Percentiles rank a stretch among this genome's conserved stretches.
Evolutionary conservation across 2,329 filamentous ascomycete genomes (phyloP).

Genomic region (Colletotrichum eremochloae): DNA sequence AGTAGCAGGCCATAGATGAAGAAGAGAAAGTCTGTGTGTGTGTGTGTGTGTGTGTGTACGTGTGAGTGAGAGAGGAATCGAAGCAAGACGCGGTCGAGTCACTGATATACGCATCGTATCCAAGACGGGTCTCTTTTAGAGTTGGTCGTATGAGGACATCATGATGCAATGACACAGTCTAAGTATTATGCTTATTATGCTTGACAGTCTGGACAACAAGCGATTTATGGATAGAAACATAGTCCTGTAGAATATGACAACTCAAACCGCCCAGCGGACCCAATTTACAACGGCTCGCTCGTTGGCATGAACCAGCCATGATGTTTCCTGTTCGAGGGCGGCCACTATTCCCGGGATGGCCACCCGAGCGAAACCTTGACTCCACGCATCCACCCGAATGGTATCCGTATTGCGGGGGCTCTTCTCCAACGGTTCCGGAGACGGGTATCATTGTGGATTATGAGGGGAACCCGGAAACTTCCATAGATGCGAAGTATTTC

Average conservation of each 20-base stretch:
- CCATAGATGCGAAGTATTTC: conserved; percentile 34
- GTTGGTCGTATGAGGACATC: too few species aligned
- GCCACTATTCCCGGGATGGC: background rate
- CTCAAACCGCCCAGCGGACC: too few species aligned
- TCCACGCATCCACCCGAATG: conserved; percentile 31
- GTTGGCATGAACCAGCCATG: background rate
- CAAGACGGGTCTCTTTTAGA: too few species aligned
- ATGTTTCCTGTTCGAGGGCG: background rate
- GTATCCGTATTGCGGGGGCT: conserved; percentile 11
- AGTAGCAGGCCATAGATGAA: conserved; percentile 1
- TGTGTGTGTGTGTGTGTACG: background rate
- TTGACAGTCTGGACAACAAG: too few species aligned
- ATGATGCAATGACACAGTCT: too few species aligned
- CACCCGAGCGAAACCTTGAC: conserved; percentile 17
- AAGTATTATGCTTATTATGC: too few species aligned
- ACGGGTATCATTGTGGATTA: conserved; percentile 12
- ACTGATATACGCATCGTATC: too few species aligned
- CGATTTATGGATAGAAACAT: too few species aligned
- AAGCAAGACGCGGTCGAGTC: too few species aligned
- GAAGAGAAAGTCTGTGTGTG: background rate
- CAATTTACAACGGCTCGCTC: background rate
- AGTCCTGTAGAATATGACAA: background rate
- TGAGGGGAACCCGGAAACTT: conserved; percentile 13
- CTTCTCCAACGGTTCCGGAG: conserved; percentile 4
- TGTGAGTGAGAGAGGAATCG: too few species aligned